Evolutionary conservation across 257 asterid species (phyloP), one percentile per base, ranked within the genome.

Genomic region (Solanum gandarillasii): DNA sequence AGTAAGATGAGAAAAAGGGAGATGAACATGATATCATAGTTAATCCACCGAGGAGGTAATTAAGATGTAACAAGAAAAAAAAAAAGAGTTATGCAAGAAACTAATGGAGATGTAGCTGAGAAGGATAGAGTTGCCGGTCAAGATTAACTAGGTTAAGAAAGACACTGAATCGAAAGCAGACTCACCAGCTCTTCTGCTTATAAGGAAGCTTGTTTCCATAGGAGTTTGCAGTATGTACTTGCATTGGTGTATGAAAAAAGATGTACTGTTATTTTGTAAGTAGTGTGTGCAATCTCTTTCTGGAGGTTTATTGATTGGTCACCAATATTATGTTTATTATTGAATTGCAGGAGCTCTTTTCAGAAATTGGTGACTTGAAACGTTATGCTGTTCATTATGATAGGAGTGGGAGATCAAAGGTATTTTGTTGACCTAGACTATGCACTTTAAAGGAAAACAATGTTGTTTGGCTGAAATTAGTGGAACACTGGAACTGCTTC

Each of bases 341-440:
- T 84, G 78, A 23, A 73, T 18, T 92, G 75, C 92, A 97, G 99
- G 99, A 97, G 91, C 95, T 97, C 72, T 96, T 97, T 86, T 88
- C 97, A 1, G 99, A 97, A 91, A 96, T 94, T 78, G 99, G 99
- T 35, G 98, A 96, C 90, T 87, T 97, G 90, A 97, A 97, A 90
- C 91, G 97, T 38, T 93, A 85, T 87, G 87, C 86, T 1, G 85
- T 97, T 87, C 98, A 97, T 90, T 97, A 96, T 89, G 98, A 97
- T 89, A 94, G 95, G 92, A 97, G 97, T 68, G 98, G 99, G 46
- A 93, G 99, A 89, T 97, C 99, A 68, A 96, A 97, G 99, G 99
- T 97, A 94, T 75, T 29, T 16, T 18, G 35, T 38, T 43, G 55
- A 46, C 67, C 67, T 16, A 27, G 36, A 46, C 18, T 27, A 27